Evolutionary conservation across 148 eudicot species (phyloP).

Genomic region (Talinum fruticosum): DNA sequence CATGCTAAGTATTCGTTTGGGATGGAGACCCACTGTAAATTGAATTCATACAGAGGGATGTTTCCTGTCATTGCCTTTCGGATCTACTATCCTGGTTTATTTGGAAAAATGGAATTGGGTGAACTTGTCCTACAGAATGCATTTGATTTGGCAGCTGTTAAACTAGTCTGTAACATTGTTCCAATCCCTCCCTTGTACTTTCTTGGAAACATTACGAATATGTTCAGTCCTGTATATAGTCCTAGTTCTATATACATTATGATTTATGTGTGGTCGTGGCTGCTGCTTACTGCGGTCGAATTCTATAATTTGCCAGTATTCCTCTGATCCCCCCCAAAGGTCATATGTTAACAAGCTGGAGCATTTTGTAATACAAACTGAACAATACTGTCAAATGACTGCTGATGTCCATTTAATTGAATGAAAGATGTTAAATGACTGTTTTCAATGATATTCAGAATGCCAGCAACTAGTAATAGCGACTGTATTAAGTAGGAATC

Average conservation of each 20-base stretch:
- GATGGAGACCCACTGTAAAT: background rate
- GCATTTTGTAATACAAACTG: too few relatives aligned
- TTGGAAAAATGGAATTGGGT: too few relatives aligned
- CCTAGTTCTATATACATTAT: background rate
- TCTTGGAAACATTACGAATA: background rate
- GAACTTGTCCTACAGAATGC: too few relatives aligned
- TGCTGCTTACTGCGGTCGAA: too few relatives aligned
- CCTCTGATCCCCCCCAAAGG: background rate
- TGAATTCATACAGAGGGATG: background rate
- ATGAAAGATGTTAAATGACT: background rate
- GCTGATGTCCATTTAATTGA: too few relatives aligned
- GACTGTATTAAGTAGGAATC: background rate
- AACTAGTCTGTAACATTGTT: too few relatives aligned
- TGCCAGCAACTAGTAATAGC: background rate
- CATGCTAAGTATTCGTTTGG: background rate
- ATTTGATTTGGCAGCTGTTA: too few relatives aligned
- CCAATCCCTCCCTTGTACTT: background rate
- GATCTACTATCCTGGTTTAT: too few relatives aligned
- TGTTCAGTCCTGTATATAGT: background rate
- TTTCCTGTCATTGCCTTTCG: background rate
- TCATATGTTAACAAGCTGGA: too few relatives aligned
- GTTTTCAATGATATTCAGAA: background rate
- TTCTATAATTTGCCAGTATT: background rate
- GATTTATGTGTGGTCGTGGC: background rate
- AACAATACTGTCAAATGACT: too few relatives aligned